Base-by-base conservation (phyloP, 2,329 filamentous ascomycete genomes). In the Aspergillus unguis region DNA sequence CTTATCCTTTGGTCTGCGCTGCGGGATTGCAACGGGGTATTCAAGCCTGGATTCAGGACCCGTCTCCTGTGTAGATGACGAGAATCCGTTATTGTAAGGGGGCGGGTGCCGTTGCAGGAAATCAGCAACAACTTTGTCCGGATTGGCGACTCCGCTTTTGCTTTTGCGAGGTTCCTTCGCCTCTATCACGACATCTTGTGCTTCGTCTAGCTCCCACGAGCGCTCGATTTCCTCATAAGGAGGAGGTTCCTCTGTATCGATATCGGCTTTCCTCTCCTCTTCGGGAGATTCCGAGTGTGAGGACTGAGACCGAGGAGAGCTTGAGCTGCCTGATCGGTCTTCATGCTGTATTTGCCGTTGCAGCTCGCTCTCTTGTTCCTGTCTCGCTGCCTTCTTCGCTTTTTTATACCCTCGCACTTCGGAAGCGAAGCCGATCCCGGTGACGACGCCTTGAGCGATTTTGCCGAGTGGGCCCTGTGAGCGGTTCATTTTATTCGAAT, bases 1-100 rank as follows among this genome's bases (percentile, higher is more conserved):
- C n/a, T 66, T 66, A 6, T 61, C 55, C 17, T 65, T 61, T 1
- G 72, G 71, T 43, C 72, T 61, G 1, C 71, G 66, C 54, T 75
- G 72, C 0, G 72, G 72, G 11, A 74, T 56, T n/a, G 73, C 64
- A 17, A 74, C 71, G 2, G 72, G 71, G 25, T 61, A 66, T 1
- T 65, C 59, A 2, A 73, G 54, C 8, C 41, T 47, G 5, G 57
- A 32, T 10, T 23, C 11, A 38, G 11, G 27, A 11, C 3, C 8
- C n/a, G n/a, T n/a, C n/a, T n/a, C n/a, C n/a, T n/a, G n/a, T n/a
- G n/a, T n/a, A n/a, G n/a, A n/a, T 8, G 11, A n/a, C 2, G 41
- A 25, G 6, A 45, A 25, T 2, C 38, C 9, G 2, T 41, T n/a
- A n/a, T n/a, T 29, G 27, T 58, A 60, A 11, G 54, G 32, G 0